Percentiles rank a stretch among this genome's conserved stretches.
These are phyloP conservation scores for Quercus parvula DNA, from an alignment of 306 rosid genomes.

Conservation along the genomic window DNA sequence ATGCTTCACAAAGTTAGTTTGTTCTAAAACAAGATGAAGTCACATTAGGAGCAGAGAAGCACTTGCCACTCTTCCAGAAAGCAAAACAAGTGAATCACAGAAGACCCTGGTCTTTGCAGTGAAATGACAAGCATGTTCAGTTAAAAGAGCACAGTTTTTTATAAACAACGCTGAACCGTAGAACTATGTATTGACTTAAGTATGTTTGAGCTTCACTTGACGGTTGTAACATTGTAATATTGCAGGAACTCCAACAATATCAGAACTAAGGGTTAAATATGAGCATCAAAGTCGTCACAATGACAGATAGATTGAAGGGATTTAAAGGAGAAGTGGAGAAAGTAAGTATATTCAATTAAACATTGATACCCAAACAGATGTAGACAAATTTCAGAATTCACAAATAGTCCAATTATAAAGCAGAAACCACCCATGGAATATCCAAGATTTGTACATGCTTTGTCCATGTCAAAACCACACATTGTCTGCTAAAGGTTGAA, in stretches of 20 bases:
- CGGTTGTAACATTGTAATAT: neutral
- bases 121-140: neutral
- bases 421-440: neutral
- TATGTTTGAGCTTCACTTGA: neutral
- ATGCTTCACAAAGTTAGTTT: neutral
- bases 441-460: neutral
- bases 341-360: neutral
- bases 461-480: neutral
- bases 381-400: neutral
- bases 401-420: neutral
- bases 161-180: neutral
- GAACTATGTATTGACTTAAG: neutral
- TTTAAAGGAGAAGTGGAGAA: neutral
- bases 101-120: neutral
- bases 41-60: neutral
- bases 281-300: neutral
- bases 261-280: neutral
- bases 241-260: neutral
- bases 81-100: neutral
- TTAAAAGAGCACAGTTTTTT: neutral
- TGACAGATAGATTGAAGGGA: neutral
- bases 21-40: neutral
- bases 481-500: neutral
- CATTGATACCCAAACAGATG: neutral
- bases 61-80: neutral